Percentiles rank a stretch among this genome's conserved stretches.
These are phyloP conservation scores for Nannochloropsis salina DNA, from an alignment of 108 stramenopile genomes.

Conservation along the genomic window DNA sequence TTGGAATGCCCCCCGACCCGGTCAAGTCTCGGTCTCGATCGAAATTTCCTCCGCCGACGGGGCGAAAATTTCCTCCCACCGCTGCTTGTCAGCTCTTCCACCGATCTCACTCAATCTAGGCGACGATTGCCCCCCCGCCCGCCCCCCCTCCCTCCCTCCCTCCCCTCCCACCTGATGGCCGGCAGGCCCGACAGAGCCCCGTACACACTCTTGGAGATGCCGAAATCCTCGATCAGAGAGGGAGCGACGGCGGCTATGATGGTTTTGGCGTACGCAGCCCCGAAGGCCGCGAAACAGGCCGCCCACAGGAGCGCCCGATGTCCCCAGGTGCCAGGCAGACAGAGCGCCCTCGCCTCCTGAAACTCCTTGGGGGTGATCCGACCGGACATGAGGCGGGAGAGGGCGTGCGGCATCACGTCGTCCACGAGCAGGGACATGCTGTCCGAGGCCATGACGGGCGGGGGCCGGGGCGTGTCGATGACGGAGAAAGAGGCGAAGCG, in stretches of 20 bases:
- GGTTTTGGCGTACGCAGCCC: neutral
- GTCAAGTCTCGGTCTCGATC: too few relatives aligned
- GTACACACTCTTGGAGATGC: neutral
- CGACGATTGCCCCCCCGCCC: neutral
- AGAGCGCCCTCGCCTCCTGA: neutral
- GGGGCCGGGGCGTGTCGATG: neutral
- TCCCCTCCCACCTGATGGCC: neutral
- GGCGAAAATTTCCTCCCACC: too few relatives aligned
- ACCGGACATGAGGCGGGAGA: neutral
- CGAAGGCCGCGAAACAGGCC: neutral
- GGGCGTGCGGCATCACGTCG: neutral
- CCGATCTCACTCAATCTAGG: too few relatives aligned
- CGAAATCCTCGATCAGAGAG: neutral
- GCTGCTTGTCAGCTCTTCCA: too few relatives aligned
- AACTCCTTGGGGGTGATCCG: neutral
- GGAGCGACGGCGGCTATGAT: neutral
- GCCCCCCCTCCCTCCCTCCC: neutral
- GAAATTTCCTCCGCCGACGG: too few relatives aligned
- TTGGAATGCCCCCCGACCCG: too few relatives aligned
- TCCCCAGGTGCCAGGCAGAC: neutral
- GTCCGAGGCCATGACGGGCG: neutral
- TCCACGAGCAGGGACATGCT: neutral
- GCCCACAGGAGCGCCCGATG: neutral
- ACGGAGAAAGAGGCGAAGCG: neutral
- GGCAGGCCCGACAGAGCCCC: neutral